A percentile compares a stretch with the other conserved stretches of the same genome.
These are phyloP conservation scores for Cyclocybe cylindracea DNA, from an alignment of 768 basidiomycete genomes.

Conservation along the genomic window DNA sequence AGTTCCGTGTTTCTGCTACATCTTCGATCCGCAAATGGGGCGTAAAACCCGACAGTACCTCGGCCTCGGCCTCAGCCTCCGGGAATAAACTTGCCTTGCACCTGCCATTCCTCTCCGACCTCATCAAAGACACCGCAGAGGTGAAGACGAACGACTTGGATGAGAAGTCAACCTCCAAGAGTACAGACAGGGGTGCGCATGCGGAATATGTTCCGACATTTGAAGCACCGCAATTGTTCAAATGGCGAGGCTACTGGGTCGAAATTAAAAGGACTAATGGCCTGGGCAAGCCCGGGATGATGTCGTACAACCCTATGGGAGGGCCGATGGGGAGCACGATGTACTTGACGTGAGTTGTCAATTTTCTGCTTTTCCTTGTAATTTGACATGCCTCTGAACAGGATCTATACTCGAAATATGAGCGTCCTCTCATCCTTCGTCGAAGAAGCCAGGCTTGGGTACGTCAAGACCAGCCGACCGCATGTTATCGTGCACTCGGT, in stretches of 20 bases:
- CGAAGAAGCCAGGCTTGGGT: constrained; percentile 38
- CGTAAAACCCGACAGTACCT: constrained; percentile 23
- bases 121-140: background rate
- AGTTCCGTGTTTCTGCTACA: constrained; percentile 42
- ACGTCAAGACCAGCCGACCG: constrained; percentile 38
- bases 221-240: constrained; percentile 39
- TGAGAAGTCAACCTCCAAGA: constrained; percentile 1
- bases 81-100: constrained; percentile 27
- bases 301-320: constrained; percentile 8
- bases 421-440: constrained; percentile 39
- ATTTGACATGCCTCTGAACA: constrained; percentile 11
- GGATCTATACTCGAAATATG: constrained; percentile 44
- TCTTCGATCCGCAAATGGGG: constrained; percentile 42
- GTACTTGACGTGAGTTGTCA: constrained; percentile 33
- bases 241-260: constrained; percentile 46
- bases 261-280: constrained; percentile 30
- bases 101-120: background rate
- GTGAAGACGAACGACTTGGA: background rate
- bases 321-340: constrained; percentile 18
- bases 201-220: constrained; percentile 45
- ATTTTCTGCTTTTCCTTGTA: background rate
- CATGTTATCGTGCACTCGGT: constrained; percentile 40
- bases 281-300: constrained; percentile 1
- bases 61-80: constrained; percentile 38
- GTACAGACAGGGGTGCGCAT: constrained; percentile 19